Evolutionary conservation across 2,329 filamentous ascomycete genomes (phyloP), one percentile per base, ranked within the genome.

Genomic region (Trichoderma sp.): DNA sequence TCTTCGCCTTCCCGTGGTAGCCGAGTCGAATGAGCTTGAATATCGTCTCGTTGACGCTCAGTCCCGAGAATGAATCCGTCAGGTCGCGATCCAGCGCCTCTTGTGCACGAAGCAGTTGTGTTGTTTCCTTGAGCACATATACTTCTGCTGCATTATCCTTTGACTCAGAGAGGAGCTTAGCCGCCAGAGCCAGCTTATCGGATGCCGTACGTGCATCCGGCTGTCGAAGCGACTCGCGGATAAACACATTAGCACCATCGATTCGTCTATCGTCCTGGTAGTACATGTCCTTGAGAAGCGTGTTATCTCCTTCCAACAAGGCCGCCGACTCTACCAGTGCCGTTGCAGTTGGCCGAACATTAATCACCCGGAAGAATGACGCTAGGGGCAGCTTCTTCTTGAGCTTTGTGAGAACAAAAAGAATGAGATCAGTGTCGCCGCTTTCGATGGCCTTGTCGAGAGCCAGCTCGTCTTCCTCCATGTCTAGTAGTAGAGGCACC

Each of bases 391-490:
- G 84, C 76, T 97, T 97, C 79, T 92, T 93, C 81, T 93, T 95
- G 42, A 99, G 83, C 70, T 94, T 90, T 8, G 97, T 82, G 7
- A 99, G 85, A 5, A 99, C 95, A 75, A 90, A 94, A 73, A 92
- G 90, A n/a, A 97, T 88, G 2, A 99, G 85, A 72, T 99, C 95
- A 0, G 94, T 94, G 75, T 99, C 95, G 19, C 94, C 94, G 69
- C 92, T 97, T 77, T 97, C 93, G 68, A 98, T 92, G 10, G 95
- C 94, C 78, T 98, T 99, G 82, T 98, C 94, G 0, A 99, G 86
- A 0, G 95, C 95, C 48, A 98, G 89, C 71, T 94, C 92, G 71
- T 97, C 94, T 78, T 99, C 94, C 73, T 97, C 94, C 92, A 98
- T 97, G 77, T 87, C 93, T 50, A 99, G 84, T 2, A 99, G 86